Base-by-base conservation (phyloP, 371 early-diverging fungal species). In the Chytridiales sp. region DNA sequence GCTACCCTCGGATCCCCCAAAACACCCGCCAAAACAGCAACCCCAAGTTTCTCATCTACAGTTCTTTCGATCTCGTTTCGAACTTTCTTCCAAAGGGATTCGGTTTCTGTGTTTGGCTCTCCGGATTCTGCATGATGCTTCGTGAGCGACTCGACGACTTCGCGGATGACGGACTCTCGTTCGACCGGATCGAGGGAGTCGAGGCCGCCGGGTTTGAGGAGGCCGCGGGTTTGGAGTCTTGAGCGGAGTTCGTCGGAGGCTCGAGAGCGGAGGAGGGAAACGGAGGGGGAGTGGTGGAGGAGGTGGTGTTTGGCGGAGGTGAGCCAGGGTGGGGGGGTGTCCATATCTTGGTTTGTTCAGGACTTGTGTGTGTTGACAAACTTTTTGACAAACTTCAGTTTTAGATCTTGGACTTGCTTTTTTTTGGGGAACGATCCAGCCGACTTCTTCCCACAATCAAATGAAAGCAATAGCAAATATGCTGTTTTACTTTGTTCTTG, bases 281-380 rank as follows among this genome's bases (percentile, higher is more conserved):
- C 42, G 30, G 50, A 9, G 11, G 44, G 19, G 1, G 56, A 39
- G 11, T 44, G 19, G 13, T 5, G 24, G 19, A 41, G 17, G 26
- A 62, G 40, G 0, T 19, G 24, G 9, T 4, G 4, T 24, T 62
- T 62, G 56, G 63, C 56, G 30, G 31, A 48, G 5, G 13, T 17
- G 19, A 62, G 63, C 63, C 63, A 62, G n/a, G 31, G 42, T 22
- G 63, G 62, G 6, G 31, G 36, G 36, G n/a, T n/a, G n/a, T n/a
- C n/a, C n/a, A n/a, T n/a, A n/a, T n/a, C n/a, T n/a, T n/a, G n/a
- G n/a, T n/a, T n/a, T n/a, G n/a, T n/a, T n/a, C n/a, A n/a, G n/a
- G n/a, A n/a, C n/a, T n/a, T n/a, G n/a, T n/a, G n/a, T n/a, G n/a
- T n/a, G n/a, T n/a, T n/a, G n/a, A n/a, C n/a, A n/a, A n/a, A n/a